Conservation (phyloP, 305 asterid species). For the Rubia balearica region DNA sequence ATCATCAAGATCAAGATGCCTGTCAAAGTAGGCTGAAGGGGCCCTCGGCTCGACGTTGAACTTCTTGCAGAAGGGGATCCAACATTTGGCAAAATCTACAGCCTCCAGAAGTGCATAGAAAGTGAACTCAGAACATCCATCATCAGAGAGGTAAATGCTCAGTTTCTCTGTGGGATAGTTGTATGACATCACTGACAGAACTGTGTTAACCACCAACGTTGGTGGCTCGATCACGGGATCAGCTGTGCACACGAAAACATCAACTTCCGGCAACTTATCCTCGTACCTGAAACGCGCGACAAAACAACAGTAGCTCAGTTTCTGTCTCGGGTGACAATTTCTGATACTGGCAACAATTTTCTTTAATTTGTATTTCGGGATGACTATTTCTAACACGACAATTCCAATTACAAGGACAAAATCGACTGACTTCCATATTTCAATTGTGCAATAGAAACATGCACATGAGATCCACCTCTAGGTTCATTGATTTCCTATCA, state of each 20-base stretch:
- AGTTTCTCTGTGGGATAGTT: slow-evolving; percentile 57
- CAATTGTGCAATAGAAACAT: too few species aligned
- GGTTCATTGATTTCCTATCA: too few species aligned
- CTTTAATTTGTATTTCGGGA: too few species aligned
- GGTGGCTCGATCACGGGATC: slow-evolving; percentile 80
- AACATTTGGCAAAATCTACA: slow-evolving; percentile 39
- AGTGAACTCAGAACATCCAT: slow-evolving; percentile 61
- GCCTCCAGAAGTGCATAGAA: slow-evolving; percentile 77
- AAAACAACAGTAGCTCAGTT: neutral
- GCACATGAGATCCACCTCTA: too few species aligned
- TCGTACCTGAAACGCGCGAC: slow-evolving; percentile 27
- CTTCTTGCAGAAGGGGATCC: slow-evolving; percentile 75
- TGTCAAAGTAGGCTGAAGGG: slow-evolving; percentile 47
- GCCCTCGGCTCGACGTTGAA: slow-evolving; percentile 58
- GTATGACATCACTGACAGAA: slow-evolving; percentile 58
- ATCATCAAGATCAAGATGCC: neutral
- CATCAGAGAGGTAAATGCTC: slow-evolving; percentile 63
- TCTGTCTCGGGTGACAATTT: neutral
- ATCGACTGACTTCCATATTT: too few species aligned
- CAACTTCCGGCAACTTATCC: slow-evolving; percentile 46
- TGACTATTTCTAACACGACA: too few species aligned
- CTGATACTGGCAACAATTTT: too few species aligned
- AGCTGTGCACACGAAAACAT: slow-evolving; percentile 68
- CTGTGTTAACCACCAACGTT: slow-evolving; percentile 50
- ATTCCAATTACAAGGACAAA: too few species aligned